These are phyloP conservation scores for Leucosporidium scottii DNA, from an alignment of 768 basidiomycete genomes.

Conservation along the genomic window DNA sequence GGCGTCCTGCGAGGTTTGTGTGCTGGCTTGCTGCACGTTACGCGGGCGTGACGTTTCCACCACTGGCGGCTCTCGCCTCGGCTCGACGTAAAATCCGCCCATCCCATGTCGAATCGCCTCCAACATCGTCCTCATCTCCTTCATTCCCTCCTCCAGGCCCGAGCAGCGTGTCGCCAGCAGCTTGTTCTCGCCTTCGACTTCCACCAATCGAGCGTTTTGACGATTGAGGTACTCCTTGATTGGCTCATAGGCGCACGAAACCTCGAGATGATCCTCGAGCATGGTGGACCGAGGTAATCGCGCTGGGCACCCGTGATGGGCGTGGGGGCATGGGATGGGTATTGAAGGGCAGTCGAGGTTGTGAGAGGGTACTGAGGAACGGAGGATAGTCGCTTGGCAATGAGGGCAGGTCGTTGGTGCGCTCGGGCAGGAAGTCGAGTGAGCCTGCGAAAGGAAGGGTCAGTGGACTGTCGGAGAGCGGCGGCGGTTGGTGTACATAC, in stretches of 20 bases:
- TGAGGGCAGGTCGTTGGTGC: not conserved
- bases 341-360: not conserved
- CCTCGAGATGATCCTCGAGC: slow-evolving; percentile 4
- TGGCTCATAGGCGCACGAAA: slow-evolving; percentile 12
- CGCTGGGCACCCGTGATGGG: slow-evolving; percentile 3
- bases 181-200: slow-evolving; percentile 7
- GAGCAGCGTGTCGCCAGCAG: not conserved
- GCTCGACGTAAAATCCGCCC: not conserved
- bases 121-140: not conserved
- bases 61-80: not conserved
- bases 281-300: not conserved
- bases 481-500: not conserved
- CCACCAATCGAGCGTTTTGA: not conserved
- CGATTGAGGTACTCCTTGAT: not conserved
- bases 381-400: not conserved
- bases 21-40: no score
- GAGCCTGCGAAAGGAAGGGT: not conserved
- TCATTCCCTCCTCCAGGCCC: not conserved
- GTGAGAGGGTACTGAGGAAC: not conserved
- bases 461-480: not conserved
- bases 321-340: slow-evolving; percentile 10
- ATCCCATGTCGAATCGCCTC: not conserved
- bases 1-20: not conserved
- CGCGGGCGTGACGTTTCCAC: no score
- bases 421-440: not conserved